phyloP scores from a whole-genome alignment of 2,329 filamentous ascomycete genomes.

The Didymella keratinophila region DNA sequence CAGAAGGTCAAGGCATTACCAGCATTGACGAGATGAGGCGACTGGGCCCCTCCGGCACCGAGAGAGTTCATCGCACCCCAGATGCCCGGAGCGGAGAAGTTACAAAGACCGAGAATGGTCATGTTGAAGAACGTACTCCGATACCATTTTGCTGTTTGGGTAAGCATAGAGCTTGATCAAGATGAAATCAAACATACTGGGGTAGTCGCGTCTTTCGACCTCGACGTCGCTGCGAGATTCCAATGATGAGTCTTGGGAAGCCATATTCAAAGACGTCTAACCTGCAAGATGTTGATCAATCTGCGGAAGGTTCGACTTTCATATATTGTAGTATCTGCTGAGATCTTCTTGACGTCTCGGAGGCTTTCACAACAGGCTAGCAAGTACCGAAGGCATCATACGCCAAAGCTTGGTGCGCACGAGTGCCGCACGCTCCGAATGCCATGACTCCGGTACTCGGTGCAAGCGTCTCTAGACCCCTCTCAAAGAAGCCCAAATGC shows the following conservation, averaged over 20 bases:
- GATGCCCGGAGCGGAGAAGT: conserved; percentile 74
- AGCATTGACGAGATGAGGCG: conserved; percentile 72
- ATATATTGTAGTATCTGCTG: conserved; percentile 7
- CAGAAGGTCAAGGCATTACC: conserved; percentile 76
- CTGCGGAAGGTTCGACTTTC: neutral
- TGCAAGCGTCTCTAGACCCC: neutral
- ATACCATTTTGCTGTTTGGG: conserved; percentile 66
- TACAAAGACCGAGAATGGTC: conserved; percentile 73
- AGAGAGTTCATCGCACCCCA: conserved; percentile 77
- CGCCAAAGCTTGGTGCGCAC: neutral
- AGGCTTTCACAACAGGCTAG: conserved; percentile 4
- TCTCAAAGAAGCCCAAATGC: neutral
- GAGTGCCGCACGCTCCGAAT: neutral
- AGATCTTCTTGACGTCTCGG: neutral
- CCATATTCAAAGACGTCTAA: conserved; percentile 20
- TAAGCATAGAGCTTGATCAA: conserved; percentile 4
- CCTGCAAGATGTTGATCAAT: neutral
- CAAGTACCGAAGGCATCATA: conserved; percentile 10
- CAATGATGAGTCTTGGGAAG: conserved; percentile 22
- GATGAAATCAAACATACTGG: conserved; percentile 24
- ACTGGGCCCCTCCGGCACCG: conserved; percentile 71
- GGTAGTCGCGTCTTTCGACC: conserved; percentile 35
- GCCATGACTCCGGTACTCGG: conserved; percentile 10
- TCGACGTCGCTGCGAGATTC: conserved; percentile 32
- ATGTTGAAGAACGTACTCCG: conserved; percentile 77